Base-by-base conservation (phyloP, 257 asterid genomes). In the Asclepias syriaca region DNA sequence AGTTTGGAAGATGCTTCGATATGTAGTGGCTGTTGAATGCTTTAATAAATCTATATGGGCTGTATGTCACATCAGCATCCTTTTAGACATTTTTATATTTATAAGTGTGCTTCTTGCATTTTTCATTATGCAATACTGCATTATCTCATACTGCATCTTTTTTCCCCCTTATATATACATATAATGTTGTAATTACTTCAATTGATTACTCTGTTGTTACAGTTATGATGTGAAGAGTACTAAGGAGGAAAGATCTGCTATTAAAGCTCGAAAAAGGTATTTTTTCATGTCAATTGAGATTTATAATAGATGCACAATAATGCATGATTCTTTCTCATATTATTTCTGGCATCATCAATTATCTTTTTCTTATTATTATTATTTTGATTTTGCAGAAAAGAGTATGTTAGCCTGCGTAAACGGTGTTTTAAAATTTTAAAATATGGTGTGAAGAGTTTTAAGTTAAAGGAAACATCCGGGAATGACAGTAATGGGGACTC, bases 161-260 rank as follows among this genome's bases (percentile, higher is more conserved):
- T 59, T 64, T 46, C 32, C 18, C 24, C 50, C 27, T 48, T 43
- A 43, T 43, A 43, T 6, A 43, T 9, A 43, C 48, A 43, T 6
- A 43, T 43, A 43, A 9, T 43, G 10, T 43, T 43, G 48, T 43
- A 43, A 43, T 50, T 34, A 59, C 32, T 60, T 16, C 46, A 45
- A 60, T 53, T 75, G 59, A 65, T 48, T 58, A 15, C 60, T 75
- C 51, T 72, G 19, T 73, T 50, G 64, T 72, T 77, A 70, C 87
- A 93, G 97, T 84, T 90, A 87, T 84, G 93, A 87, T 63, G 56
- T 93, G 69, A 87, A 85, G 77, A 90, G 95, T 79, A 81, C 96
- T 49, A 83, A 77, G 81, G 80, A 73, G 66, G 98, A 90, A 79
- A 86, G 98, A 78, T 79, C 79, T 27, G 22, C 74, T 14, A 72